Percentiles rank a stretch among this genome's conserved stretches.
Conservation (phyloP, 345 rosid species). For the Cochlearia excelsa region DNA sequence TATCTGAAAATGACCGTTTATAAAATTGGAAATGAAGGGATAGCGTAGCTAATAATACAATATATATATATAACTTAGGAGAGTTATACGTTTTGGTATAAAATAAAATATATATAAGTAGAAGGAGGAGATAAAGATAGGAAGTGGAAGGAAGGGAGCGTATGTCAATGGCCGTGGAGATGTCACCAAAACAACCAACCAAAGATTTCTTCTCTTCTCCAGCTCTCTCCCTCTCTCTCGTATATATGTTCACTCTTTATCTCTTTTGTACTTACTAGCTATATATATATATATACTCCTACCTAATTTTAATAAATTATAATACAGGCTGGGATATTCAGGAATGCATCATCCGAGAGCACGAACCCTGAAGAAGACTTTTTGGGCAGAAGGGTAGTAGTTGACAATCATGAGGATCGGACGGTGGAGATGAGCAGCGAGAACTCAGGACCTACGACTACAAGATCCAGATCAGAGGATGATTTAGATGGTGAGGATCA, state of each 20-base stretch:
- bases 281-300: too few relatives aligned
- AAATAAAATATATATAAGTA: constrained; percentile 25
- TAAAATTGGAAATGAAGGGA: constrained; percentile 14
- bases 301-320: too few relatives aligned
- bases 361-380: constrained; percentile 66
- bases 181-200: constrained; percentile 74
- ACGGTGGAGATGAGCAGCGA: constrained; percentile 93
- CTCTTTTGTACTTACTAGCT: background rate
- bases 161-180: constrained; percentile 77
- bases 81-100: constrained; percentile 12
- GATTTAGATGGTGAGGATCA: constrained; percentile 60
- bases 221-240: constrained; percentile 94
- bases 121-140: constrained; percentile 21
- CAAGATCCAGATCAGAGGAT: constrained; percentile 83
- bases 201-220: constrained; percentile 97
- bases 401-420: constrained; percentile 37
- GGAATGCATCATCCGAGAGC: constrained; percentile 52
- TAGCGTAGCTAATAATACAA: constrained; percentile 2
- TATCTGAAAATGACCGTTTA: constrained; percentile 32
- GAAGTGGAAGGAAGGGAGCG: constrained; percentile 26
- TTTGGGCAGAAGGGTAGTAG: constrained; percentile 55
- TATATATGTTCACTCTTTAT: constrained; percentile 21
- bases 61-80: background rate
- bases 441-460: constrained; percentile 73
- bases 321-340: constrained; percentile 84